Conservation (phyloP, 2,329 filamentous ascomycete genomes). For the Colletotrichum limetticola region DNA sequence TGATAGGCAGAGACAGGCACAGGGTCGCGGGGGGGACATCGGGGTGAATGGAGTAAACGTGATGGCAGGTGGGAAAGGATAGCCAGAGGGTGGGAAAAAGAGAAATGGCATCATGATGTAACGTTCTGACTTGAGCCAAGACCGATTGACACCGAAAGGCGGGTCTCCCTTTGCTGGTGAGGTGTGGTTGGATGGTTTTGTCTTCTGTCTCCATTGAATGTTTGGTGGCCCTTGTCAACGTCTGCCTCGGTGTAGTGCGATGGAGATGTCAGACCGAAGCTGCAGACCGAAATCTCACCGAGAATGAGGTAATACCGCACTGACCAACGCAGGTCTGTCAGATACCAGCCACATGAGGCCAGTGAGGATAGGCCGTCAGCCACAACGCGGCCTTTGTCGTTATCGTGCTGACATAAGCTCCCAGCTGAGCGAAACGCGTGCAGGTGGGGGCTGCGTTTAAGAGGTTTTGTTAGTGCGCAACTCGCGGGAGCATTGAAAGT, state of each 20-base stretch:
- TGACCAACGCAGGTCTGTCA: background rate
- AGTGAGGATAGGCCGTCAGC: fast-evolving
- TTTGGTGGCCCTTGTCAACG: background rate
- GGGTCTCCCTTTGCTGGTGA: background rate
- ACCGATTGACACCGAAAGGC: background rate
- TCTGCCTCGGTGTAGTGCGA: background rate
- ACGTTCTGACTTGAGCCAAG: constrained; percentile 33
- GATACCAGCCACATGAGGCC: background rate
- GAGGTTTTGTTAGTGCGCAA: constrained; percentile 15
- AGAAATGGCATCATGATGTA: constrained; percentile 33
- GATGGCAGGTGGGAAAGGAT: background rate
- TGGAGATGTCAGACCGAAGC: background rate
- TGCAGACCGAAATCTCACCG: background rate
- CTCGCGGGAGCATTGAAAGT: background rate
- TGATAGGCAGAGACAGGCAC: background rate
- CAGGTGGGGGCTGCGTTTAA: background rate
- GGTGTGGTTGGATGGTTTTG: background rate
- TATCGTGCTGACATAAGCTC: too few relatives aligned
- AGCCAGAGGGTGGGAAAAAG: background rate
- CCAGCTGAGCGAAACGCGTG: background rate
- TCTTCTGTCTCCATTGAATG: background rate
- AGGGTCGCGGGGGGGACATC: background rate
- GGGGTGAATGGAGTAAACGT: background rate
- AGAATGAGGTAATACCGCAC: background rate
- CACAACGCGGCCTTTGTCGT: too few relatives aligned